These are phyloP conservation scores for Geotrichum carabidarum DNA, from an alignment of 1,139 yeast species.

Conservation along the genomic window DNA sequence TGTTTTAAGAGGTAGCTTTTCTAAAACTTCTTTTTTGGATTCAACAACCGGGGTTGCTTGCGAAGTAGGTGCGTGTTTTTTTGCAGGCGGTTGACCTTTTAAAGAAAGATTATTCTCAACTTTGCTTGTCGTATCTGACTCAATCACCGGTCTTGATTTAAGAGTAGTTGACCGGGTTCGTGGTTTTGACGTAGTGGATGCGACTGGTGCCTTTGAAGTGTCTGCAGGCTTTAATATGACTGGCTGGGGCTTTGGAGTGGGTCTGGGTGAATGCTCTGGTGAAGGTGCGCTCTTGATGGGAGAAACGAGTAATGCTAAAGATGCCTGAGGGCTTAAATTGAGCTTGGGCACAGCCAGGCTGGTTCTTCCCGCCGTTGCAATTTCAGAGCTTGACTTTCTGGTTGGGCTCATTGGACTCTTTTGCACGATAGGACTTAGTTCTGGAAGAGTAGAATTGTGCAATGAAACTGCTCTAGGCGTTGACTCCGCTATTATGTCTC, in stretches of 20 bases:
- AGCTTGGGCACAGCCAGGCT: neutral
- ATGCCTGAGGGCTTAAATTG: neutral
- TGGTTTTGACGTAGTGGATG: neutral
- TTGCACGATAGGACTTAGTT: constrained; percentile 7
- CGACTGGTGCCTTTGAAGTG: neutral
- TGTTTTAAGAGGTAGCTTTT: no score
- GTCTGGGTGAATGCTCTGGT: no score
- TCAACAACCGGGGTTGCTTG: no score
- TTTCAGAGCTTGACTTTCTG: constrained; percentile 6
- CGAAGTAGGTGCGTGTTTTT: no score
- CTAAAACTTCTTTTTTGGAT: no score
- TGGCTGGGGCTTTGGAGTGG: neutral
- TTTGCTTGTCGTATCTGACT: no score
- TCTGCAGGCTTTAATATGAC: neutral
- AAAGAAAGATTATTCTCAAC: no score
- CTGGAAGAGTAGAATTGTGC: constrained; percentile 9
- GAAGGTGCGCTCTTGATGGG: neutral
- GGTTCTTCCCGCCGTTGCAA: neutral
- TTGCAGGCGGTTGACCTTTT: no score
- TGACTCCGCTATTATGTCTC: constrained; percentile 3
- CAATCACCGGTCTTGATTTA: no score
- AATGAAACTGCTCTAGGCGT: constrained; percentile 13
- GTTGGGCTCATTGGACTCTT: constrained; percentile 9
- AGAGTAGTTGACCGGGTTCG: no score
- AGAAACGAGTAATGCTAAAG: neutral